Base-by-base conservation (phyloP, 768 basidiomycete genomes). In the Lentinus tigrinus region DNA sequence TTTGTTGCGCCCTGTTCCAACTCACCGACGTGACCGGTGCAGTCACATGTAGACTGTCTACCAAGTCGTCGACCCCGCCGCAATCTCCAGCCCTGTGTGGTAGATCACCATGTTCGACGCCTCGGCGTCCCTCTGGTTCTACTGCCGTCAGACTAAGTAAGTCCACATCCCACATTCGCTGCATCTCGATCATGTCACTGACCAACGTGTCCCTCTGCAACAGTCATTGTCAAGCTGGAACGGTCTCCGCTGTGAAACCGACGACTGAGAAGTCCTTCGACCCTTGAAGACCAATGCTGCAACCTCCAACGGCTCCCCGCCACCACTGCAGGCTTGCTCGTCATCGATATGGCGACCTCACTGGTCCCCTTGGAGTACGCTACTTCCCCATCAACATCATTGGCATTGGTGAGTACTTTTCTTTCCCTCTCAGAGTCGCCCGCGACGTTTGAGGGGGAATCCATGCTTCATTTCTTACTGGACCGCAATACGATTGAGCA, bases 181-280 rank as follows among this genome's bases (percentile, higher is more conserved):
- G n/a, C n/a, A 24, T 11, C 69, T 73, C 28, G 65, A 54, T 1
- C 54, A 48, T 27, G 17, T 26, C 24, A 21, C 40, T 16, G 28
- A 51, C 5, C 53, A n/a, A 9, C 24, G 11, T 27, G 26, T 26
- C 71, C 50, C 52, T 43, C 49, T 11, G 40, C 9, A 24, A 56
- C 56, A 79, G 73, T 56, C 82, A 84, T 68, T 87, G 85, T 67
- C 57, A 72, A 31, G 26, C 47, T 5, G 84, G 84, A 62, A 85
- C 85, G 84, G 85, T 87, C 47, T 85, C 85, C 70, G 79, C 83
- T 21, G 70, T 85, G 28, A 85, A 85, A 67, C 77, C 80, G 10
- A 78, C 75, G 14, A 67, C 74, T 4, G 67, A 71, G 21, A 82
- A 81, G 73, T 76, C 70, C 49, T 83, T 80, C 60, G 74, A 65